A percentile compares a stretch with the other conserved stretches of the same genome.
These are phyloP conservation scores for Talaromyces nanjingensis DNA, from an alignment of 495 filamentous ascomycete species.

Conservation along the genomic window DNA sequence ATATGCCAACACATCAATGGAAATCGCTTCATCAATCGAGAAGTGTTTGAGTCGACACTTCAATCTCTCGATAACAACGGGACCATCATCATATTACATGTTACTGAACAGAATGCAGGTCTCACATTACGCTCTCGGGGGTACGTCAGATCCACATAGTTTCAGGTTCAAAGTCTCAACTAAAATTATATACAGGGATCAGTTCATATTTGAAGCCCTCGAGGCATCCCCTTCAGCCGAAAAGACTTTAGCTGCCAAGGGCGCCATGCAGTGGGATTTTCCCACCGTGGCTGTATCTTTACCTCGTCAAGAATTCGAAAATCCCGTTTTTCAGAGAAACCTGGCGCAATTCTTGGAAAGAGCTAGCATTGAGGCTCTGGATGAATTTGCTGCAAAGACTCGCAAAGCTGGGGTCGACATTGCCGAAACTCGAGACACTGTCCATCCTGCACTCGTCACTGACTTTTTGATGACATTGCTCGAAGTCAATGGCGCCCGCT, in stretches of 20 bases:
- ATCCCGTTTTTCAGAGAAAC: conserved; percentile 36
- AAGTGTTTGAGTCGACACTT: too few relatives aligned
- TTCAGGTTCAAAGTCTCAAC: too few relatives aligned
- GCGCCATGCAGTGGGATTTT: conserved; percentile 43
- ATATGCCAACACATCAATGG: too few relatives aligned
- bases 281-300: conserved; percentile 33
- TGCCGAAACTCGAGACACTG: conserved; percentile 48
- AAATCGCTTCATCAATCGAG: too few relatives aligned
- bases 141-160: too few relatives aligned
- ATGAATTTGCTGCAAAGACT: conserved; percentile 41
- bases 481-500: conserved; percentile 39
- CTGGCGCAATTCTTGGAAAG: conserved; percentile 48
- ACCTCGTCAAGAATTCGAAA: conserved; percentile 24
- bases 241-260: conserved; percentile 33
- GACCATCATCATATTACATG: too few relatives aligned
- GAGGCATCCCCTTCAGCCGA: conserved; percentile 46
- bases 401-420: conserved; percentile 40
- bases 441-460: conserved; percentile 44
- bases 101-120: too few relatives aligned
- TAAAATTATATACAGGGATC: conserved; percentile 1
- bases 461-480: conserved; percentile 51
- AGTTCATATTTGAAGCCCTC: conserved; percentile 46
- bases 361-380: conserved; percentile 48
- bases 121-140: too few relatives aligned
- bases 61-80: too few relatives aligned